These are phyloP conservation scores for Eremothecium cymbalariae DNA, from an alignment of 1,139 yeast species.

Conservation along the genomic window DNA sequence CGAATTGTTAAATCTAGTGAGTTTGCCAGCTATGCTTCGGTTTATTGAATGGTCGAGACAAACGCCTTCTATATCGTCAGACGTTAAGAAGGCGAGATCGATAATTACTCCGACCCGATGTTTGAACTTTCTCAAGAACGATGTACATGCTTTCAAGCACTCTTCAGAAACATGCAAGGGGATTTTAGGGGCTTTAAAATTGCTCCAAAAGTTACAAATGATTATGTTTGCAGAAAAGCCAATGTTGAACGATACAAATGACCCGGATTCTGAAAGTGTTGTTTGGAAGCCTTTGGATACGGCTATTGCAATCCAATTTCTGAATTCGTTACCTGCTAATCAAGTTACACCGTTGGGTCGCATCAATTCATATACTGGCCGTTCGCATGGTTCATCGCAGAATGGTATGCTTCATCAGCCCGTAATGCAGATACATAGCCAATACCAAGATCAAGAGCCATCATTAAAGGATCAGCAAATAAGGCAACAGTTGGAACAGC, in stretches of 20 bases:
- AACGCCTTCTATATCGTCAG: constrained; percentile 2
- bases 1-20: constrained; percentile 9
- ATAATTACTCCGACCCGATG: constrained; percentile 10
- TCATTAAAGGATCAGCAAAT: background rate
- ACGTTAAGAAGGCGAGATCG: constrained; percentile 2
- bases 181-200: constrained; percentile 8
- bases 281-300: constrained; percentile 10
- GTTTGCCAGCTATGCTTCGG: constrained; percentile 10
- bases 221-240: constrained; percentile 11
- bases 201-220: constrained; percentile 9
- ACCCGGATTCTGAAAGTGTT: constrained; percentile 8
- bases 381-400: no score
- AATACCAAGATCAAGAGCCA: background rate
- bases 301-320: background rate
- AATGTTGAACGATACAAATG: constrained; percentile 5
- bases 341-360: constrained; percentile 1
- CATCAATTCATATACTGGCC: no score
- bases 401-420: background rate
- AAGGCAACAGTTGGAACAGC: background rate
- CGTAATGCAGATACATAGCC: background rate
- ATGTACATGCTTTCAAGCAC: constrained; percentile 7
- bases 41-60: constrained; percentile 9
- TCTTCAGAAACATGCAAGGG: constrained; percentile 8
- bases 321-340: constrained; percentile 2
- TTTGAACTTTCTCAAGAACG: constrained; percentile 7